Evolutionary conservation across 2,329 filamentous ascomycete species (phyloP), one percentile per base, ranked within the genome.

Genomic region (Claviceps arundinis): DNA sequence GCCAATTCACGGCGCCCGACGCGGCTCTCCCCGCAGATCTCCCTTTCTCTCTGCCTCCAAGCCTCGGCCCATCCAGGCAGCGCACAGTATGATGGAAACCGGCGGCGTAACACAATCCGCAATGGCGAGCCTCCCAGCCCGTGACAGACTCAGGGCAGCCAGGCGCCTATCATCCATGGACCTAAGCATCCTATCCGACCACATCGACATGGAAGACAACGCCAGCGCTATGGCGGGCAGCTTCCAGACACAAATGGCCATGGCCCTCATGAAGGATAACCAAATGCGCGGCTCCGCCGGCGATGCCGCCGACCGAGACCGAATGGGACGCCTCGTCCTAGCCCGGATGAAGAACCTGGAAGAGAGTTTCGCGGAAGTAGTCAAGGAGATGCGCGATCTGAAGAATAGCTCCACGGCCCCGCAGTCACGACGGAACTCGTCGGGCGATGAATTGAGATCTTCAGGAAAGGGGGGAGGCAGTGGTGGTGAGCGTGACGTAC

Each of bases 311-410:
- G 71, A 73, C 74, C 79, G 65, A 24, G 84, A 87, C 61, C 79
- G 86, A 42, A 85, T 90, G 77, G 82, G 84, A 58, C 80, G 88
- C 52, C 76, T 95, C 46, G 85, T 96, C 68, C 73, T 96, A 46
- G 88, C 89, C 8, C 76, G 89, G 37, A 96, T 96, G 89, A 93
- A 93, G 65, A 91, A 85, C 7, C 75, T 97, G 2, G 90, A 97
- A 65, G 89, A 95, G 67, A 85, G 89, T 14, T 91, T 97, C 65
- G 78, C 85, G 2, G 88, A 95, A 54, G 84, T 95, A n/a, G 79
- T 89, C 52, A 81, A 80, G 56, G 88, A 93, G 65, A 84, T 95
- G 65, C 81, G 86, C 56, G 80, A 81, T 56, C 69, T 79, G 64
- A 79, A 73, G 67, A 68, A 66, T 47, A 70, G 67, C 41, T 71